Base-by-base conservation (phyloP, 768 basidiomycete species). In the Auriscalpium microsporum region DNA sequence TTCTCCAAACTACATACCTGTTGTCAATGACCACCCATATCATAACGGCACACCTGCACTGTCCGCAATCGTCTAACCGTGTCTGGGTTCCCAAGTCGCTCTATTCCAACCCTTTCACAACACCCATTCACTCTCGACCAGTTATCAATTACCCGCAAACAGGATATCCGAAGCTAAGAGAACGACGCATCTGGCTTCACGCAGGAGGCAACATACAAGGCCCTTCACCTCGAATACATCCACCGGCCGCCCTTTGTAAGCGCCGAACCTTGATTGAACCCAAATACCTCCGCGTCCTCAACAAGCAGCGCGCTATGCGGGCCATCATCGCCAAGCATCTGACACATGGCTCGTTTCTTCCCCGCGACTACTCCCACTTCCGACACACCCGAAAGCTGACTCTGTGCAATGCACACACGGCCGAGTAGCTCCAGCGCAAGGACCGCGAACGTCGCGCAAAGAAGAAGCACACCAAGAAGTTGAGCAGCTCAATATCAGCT, bases 361-460 rank as follows among this genome's bases (percentile, higher is more conserved):
- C 95, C 1, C 80, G 91, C 58, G 95, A 96, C 71, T 89, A 94
- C 42, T 78, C 85, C 11, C 90, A 94, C 66, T 96, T 95, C 81
- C 84, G 93, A 23, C 82, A 90, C 33, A 78, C 80, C 46, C 83
- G 91, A 59, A 95, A 94, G 65, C 89, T 87, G 4, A 85, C 84
- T 6, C 76, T 95, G 51, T 84, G 92, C 17, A 94, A 97, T 65
- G 91, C 92, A 23, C 86, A 91, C 46, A 79, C 79, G 70, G 94
- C 91, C 1, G 95, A 98, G 69, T 80, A 84, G 56, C 79, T 87
- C 7, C 96, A 99, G 72, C 80, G 92, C 56, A 86, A 88, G 67
- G 95, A 98, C 57, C 85, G 96, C 19, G 95, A 98, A 71, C 84
- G 86, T 21, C 84, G 92, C 37, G 94, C 94, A 44, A 98, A 98